Conservation (phyloP, 208 protist genomes). For the Trypanosomatidae sp. region DNA sequence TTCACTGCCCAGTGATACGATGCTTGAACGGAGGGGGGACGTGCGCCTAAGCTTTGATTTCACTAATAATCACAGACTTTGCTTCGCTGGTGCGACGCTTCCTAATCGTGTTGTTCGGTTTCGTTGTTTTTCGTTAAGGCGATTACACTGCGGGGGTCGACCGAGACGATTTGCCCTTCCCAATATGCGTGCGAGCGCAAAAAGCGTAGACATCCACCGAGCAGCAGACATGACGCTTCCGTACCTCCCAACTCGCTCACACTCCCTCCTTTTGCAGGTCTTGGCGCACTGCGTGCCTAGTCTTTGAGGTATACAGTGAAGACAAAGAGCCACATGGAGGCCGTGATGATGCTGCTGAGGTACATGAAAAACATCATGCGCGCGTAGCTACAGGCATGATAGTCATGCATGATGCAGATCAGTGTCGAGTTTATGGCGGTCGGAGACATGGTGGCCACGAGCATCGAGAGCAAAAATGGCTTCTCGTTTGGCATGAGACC, state of each 20-base stretch:
- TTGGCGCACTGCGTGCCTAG: neutral
- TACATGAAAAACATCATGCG: slow-evolving; percentile 75
- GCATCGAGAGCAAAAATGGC: slow-evolving; percentile 60
- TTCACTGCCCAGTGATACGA: neutral
- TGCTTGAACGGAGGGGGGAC: neutral
- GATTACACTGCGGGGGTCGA: neutral
- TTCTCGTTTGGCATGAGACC: slow-evolving; percentile 47
- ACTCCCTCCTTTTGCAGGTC: neutral
- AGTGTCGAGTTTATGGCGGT: slow-evolving; percentile 67
- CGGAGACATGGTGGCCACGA: slow-evolving; percentile 61
- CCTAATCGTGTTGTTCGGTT: too few relatives aligned
- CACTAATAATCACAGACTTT: too few relatives aligned
- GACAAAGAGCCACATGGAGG: slow-evolving; percentile 57
- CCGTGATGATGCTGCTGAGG: slow-evolving; percentile 45
- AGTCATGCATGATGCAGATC: slow-evolving; percentile 62
- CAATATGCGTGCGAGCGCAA: neutral
- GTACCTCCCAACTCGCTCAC: neutral
- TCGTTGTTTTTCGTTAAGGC: neutral
- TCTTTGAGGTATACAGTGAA: slow-evolving; percentile 28
- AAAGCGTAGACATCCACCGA: neutral
- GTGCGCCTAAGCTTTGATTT: neutral
- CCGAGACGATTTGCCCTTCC: too few relatives aligned
- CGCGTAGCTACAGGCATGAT: slow-evolving; percentile 51
- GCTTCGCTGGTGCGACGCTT: neutral
- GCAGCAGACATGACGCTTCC: neutral